These are phyloP conservation scores for Haplographium delicatum DNA, from an alignment of 495 filamentous ascomycete genomes.

Conservation along the genomic window DNA sequence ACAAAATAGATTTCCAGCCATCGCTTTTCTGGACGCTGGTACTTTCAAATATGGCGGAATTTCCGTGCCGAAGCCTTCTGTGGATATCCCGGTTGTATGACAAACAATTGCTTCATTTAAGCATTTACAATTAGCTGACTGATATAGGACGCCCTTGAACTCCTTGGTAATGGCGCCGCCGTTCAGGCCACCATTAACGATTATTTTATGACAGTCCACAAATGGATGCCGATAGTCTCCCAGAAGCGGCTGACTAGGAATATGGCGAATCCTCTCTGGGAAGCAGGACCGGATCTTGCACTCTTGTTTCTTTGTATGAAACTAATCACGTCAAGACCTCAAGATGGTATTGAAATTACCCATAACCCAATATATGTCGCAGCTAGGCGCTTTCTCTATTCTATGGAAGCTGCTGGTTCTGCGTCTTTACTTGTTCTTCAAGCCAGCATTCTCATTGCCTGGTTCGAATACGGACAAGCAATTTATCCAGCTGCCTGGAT, in stretches of 20 bases:
- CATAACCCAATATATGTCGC: constrained; percentile 37
- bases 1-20: constrained; percentile 24
- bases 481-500: constrained; percentile 47
- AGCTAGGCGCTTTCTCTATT: constrained; percentile 35
- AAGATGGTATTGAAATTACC: constrained; percentile 21
- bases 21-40: constrained; percentile 33
- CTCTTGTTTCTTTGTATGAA: constrained; percentile 47
- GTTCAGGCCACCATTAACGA: constrained; percentile 28
- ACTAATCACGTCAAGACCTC: constrained; percentile 31
- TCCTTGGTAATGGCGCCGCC: constrained; percentile 26
- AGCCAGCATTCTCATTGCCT: constrained; percentile 35
- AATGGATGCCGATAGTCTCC: constrained; percentile 49
- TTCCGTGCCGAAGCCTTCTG: constrained; percentile 26
- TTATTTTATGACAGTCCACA: constrained; percentile 34
- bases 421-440: constrained; percentile 40
- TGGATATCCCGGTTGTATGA: constrained; percentile 28
- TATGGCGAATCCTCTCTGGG: constrained; percentile 33
- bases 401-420: constrained; percentile 34
- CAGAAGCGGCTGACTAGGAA: constrained; percentile 36
- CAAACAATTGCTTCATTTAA: no score
- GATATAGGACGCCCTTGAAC: constrained; percentile 30
- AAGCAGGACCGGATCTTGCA: constrained; percentile 41
- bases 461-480: constrained; percentile 44
- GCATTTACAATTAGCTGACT: no score
- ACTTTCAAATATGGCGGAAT: constrained; percentile 29